phyloP scores from a whole-genome alignment of 495 filamentous ascomycete genomes.

The Daldinia loculata region DNA sequence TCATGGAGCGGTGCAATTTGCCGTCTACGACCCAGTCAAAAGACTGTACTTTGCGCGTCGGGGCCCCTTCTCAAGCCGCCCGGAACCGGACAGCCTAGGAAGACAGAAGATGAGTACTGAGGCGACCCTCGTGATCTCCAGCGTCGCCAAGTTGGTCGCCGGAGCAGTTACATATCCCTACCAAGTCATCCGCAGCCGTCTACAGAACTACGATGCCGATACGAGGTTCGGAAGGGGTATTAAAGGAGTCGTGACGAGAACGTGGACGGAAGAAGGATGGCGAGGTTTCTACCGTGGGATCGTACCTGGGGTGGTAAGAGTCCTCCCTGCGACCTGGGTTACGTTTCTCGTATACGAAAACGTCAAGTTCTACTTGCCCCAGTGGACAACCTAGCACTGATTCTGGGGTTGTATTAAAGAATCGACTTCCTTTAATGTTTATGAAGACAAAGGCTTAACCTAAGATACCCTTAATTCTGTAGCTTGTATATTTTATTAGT shows the following conservation, averaged over 20 bases:
- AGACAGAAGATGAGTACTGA: constrained; percentile 68
- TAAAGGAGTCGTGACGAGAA: constrained; percentile 72
- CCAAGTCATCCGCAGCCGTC: constrained; percentile 84
- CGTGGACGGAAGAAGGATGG: constrained; percentile 81
- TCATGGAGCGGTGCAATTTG: constrained; percentile 95
- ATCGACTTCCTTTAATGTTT: background rate
- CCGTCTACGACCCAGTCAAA: constrained; percentile 91
- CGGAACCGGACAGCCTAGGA: constrained; percentile 13
- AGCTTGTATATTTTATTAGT: background rate
- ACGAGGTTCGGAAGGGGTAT: constrained; percentile 72
- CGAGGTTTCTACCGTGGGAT: constrained; percentile 93
- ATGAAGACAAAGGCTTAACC: background rate
- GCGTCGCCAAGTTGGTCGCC: constrained; percentile 85
- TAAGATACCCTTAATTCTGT: background rate
- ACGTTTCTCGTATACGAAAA: constrained; percentile 99
- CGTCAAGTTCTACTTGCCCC: constrained; percentile 72
- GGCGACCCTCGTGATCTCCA: constrained; percentile 80
- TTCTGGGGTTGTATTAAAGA: background rate
- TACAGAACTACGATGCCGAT: constrained; percentile 87
- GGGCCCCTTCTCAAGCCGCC: constrained; percentile 18
- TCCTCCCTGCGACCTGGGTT: constrained; percentile 93
- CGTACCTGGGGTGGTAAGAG: constrained; percentile 84
- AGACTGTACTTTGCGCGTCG: constrained; percentile 56
- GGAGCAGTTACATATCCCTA: constrained; percentile 91
- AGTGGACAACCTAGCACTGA: constrained; percentile 37